Percentiles rank a stretch among this genome's conserved stretches.
Conservation (phyloP, 2,329 filamentous ascomycete species). For the Teratosphaeria gauchensis region DNA sequence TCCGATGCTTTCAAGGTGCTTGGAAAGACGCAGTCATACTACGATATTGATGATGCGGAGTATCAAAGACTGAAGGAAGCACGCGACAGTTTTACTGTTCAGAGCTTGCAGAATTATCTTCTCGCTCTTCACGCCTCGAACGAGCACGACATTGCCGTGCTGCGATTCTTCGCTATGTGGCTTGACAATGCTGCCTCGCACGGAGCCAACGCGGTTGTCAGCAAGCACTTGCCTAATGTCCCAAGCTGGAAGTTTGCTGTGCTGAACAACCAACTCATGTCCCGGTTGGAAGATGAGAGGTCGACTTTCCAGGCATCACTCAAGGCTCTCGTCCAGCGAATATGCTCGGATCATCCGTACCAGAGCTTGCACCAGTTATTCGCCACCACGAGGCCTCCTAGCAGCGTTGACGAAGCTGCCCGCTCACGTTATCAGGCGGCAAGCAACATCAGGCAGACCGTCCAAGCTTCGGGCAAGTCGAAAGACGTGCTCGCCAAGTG, state of each 20-base stretch:
- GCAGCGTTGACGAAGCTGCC: slow-evolving; percentile 61
- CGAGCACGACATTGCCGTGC: slow-evolving; percentile 75
- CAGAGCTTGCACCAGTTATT: slow-evolving; percentile 98
- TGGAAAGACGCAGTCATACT: slow-evolving; percentile 72
- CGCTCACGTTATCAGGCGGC: slow-evolving; percentile 66
- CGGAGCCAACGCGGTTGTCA: slow-evolving; percentile 68
- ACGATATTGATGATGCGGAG: slow-evolving; percentile 82
- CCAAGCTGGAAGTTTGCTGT: slow-evolving; percentile 86
- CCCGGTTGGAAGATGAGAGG: slow-evolving; percentile 66
- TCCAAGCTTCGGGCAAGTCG: slow-evolving; percentile 45
- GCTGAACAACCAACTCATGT: slow-evolving; percentile 92
- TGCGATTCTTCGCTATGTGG: slow-evolving; percentile 92
- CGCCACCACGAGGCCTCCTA: slow-evolving; percentile 50
- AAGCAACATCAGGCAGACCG: slow-evolving; percentile 52
- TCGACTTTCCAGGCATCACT: slow-evolving; percentile 68
- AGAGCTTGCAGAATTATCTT: slow-evolving; percentile 89
- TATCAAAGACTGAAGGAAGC: slow-evolving; percentile 67
- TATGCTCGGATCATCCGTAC: slow-evolving; percentile 88
- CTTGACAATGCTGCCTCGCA: slow-evolving; percentile 72
- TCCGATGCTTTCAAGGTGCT: slow-evolving; percentile 51
- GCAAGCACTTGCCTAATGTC: slow-evolving; percentile 59
- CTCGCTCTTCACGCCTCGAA: slow-evolving; percentile 77
- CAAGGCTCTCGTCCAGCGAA: slow-evolving; percentile 63
- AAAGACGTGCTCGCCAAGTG: slow-evolving; percentile 59
- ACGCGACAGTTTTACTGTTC: slow-evolving; percentile 71